These are phyloP conservation scores for Cyberlindnera misumaiensis DNA, from an alignment of 805 yeast species.

Conservation along the genomic window DNA sequence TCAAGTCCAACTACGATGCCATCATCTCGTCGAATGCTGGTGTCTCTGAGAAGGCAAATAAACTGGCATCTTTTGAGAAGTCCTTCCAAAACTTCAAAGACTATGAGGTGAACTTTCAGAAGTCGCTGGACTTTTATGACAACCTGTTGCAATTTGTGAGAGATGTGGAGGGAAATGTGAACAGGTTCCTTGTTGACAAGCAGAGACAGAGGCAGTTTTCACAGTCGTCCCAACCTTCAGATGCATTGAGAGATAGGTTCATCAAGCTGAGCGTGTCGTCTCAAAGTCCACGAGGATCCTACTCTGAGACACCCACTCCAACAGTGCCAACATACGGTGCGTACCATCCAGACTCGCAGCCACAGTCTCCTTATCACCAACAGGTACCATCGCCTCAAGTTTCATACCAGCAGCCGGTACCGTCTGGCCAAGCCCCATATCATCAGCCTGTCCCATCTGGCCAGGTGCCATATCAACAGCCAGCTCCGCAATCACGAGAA, in stretches of 20 bases:
- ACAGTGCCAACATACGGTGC: slow-evolving; percentile 1
- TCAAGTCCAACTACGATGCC: slow-evolving; percentile 40
- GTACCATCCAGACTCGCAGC: slow-evolving; percentile 1
- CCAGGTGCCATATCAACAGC: slow-evolving; percentile 12
- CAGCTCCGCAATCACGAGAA: background rate
- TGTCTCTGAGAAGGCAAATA: slow-evolving; percentile 33
- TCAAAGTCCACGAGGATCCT: slow-evolving; percentile 16
- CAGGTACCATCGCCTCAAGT: background rate
- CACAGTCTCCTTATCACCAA: slow-evolving; percentile 12
- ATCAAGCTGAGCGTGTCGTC: slow-evolving; percentile 13
- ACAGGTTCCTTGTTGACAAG: slow-evolving; percentile 20
- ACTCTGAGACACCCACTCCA: slow-evolving; percentile 3
- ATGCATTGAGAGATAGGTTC: slow-evolving; percentile 16
- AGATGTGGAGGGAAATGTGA: slow-evolving; percentile 17
- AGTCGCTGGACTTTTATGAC: slow-evolving; percentile 60
- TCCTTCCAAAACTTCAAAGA: slow-evolving; percentile 55
- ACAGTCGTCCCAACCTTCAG: slow-evolving; percentile 6
- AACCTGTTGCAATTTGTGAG: slow-evolving; percentile 28
- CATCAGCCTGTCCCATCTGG: slow-evolving; percentile 2
- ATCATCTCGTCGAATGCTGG: slow-evolving; percentile 36
- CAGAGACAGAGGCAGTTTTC: slow-evolving; percentile 17
- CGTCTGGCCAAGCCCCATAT: slow-evolving; percentile 5
- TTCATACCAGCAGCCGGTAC: slow-evolving; percentile 8
- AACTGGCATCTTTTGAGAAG: slow-evolving; percentile 35
- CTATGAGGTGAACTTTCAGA: slow-evolving; percentile 49